Evolutionary conservation across 371 early-diverging fungal species (phyloP), one percentile per base, ranked within the genome.

Genomic region (Nematocida ironsii): DNA sequence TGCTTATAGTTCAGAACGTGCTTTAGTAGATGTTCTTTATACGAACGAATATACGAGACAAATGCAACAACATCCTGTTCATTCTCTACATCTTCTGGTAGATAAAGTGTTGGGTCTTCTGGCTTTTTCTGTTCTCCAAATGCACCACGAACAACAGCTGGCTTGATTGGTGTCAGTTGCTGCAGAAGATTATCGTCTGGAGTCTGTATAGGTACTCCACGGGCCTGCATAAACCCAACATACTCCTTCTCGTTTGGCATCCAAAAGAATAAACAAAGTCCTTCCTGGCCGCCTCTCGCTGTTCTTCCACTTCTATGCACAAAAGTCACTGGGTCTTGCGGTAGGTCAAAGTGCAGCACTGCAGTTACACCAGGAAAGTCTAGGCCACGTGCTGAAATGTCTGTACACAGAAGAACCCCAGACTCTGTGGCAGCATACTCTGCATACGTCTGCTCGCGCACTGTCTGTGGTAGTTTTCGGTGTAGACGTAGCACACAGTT

Each of bases 281-380:
- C 98, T 39, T 89, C 86, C 33, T 92, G 89, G 0, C 96, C 97
- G 9, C 91, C 91, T 62, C 98, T 89, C 5, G 94, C 98, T 0
- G 97, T 94, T 75, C 98, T 90, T 5, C 98, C 98, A 84, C 94
- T 95, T n/a, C 98, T 90, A 89, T 98, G 98, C 0, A 94, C 89
- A 85, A 97, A 95, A 13, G 91, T 91, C 85, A 93, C 93, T 7
- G 95, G 94, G 73, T 97, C 96, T 45, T 72, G 66, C 5, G 73
- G 72, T 11, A 67, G 82, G 18, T 72, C 82, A 62, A 71, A 82
- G 54, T 82, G 82, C 3, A 87, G 55, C 25, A 87, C 84, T 25
- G 72, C 52, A 20, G 85, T 78, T 33, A 87, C 73, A 18, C 69
- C 73, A 27, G 69, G 74, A 67, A 87, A 85, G 74, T 87, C 87